These are phyloP conservation scores for Zygotorulaspora mrakii DNA, from an alignment of 1,139 yeast species.

Conservation along the genomic window DNA sequence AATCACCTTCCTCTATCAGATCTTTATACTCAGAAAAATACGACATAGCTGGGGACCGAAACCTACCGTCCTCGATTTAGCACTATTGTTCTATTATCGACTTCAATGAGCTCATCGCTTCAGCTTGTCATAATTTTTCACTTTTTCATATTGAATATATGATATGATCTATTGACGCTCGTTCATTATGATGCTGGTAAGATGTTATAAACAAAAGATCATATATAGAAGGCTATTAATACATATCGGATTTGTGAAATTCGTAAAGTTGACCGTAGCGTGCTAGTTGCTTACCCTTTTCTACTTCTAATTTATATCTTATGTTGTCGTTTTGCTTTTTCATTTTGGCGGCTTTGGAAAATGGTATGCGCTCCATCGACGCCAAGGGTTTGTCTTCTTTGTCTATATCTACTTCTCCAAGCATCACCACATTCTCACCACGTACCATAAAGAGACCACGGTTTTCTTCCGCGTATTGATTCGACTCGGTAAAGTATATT, in stretches of 20 bases:
- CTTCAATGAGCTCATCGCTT: no score
- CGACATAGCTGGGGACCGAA: conserved; percentile 4
- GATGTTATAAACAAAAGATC: not conserved
- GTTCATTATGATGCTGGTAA: conserved; percentile 27
- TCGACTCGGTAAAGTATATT: conserved; percentile 55
- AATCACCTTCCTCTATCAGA: conserved; percentile 72
- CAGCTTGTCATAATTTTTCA: no score
- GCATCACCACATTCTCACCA: conserved; percentile 95
- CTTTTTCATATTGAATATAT: no score
- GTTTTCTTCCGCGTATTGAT: conserved; percentile 64
- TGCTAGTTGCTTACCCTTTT: conserved; percentile 47
- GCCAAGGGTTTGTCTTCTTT: conserved; percentile 71
- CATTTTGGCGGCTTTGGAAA: conserved; percentile 53
- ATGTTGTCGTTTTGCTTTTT: conserved; percentile 41
- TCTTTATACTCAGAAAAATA: conserved; percentile 29
- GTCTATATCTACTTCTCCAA: conserved; percentile 92
- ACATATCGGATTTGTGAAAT: conserved; percentile 50
- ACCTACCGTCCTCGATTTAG: not conserved
- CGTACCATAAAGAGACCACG: conserved; percentile 86
- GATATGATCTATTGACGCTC: conserved; percentile 1
- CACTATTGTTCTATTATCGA: no score
- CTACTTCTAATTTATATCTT: conserved; percentile 44
- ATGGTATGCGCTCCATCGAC: conserved; percentile 54
- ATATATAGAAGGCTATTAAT: conserved; percentile 23
- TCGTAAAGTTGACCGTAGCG: conserved; percentile 56